Percentiles rank a stretch among this genome's conserved stretches.
phyloP scores from a whole-genome alignment of 106 monocot species.

The Acorus calamus region DNA sequence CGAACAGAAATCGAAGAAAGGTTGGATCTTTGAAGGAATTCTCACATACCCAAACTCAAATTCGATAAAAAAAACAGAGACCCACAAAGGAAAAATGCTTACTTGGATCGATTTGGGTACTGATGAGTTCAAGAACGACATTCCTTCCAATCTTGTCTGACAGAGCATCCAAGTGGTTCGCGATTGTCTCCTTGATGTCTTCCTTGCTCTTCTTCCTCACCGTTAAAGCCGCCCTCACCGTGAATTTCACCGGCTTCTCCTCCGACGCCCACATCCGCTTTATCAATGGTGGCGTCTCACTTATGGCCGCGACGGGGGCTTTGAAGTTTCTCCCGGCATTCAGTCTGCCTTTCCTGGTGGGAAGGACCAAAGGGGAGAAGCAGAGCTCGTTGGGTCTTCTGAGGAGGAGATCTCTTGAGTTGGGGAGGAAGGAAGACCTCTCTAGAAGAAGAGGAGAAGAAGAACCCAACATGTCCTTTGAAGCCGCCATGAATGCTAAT shows the following conservation, averaged over 20 bases:
- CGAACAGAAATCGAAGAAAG: not conserved
- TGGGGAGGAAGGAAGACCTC: constrained; percentile 1
- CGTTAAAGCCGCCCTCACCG: constrained; percentile 41
- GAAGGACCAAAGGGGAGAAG: not conserved
- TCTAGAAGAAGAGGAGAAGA: not conserved
- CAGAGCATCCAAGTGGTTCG: constrained; percentile 40
- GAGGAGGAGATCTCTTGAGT: not conserved
- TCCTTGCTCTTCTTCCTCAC: constrained; percentile 41
- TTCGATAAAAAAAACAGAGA: not conserved
- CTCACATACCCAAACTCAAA: not conserved
- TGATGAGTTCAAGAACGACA: constrained; percentile 48
- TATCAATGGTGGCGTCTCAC: constrained; percentile 9
- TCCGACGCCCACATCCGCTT: not conserved
- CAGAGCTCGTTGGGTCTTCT: not conserved
- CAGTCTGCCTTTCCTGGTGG: not conserved
- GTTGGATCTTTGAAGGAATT: too few relatives aligned
- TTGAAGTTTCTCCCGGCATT: too few relatives aligned
- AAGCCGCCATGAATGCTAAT: constrained; percentile 2
- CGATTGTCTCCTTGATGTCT: constrained; percentile 32
- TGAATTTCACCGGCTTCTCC: constrained; percentile 31
- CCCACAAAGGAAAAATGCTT: constrained; percentile 7
- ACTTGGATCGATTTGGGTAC: constrained; percentile 58
- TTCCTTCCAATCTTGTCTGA: constrained; percentile 44
- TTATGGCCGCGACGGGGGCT: constrained; percentile 6
- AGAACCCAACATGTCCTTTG: constrained; percentile 10